Evolutionary conservation across 2,329 filamentous ascomycete genomes (phyloP).

Genomic region (Pyrenophora tritici-repentis): DNA sequence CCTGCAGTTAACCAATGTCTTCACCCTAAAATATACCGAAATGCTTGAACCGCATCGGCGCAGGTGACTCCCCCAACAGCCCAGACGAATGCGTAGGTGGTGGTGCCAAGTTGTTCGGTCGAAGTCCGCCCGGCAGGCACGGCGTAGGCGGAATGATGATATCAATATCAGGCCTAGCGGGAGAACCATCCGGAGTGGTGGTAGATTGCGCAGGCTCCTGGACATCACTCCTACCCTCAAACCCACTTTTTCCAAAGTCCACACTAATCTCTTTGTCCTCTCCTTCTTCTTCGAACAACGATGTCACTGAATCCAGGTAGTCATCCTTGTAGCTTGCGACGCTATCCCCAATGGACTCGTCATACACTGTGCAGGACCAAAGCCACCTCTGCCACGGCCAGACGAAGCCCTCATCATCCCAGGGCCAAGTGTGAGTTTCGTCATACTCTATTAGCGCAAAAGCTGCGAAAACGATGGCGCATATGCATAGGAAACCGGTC

Average conservation of each 20-base stretch:
- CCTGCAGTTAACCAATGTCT: too few species aligned
- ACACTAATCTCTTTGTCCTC: not conserved
- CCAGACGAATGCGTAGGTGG: slow-evolving; percentile 3
- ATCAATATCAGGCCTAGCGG: not conserved
- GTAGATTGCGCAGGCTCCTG: not conserved
- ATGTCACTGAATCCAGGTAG: not conserved
- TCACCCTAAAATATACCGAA: not conserved
- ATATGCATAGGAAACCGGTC: not conserved
- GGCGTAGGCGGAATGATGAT: slow-evolving; percentile 7
- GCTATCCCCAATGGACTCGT: not conserved
- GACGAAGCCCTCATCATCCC: slow-evolving; percentile 10
- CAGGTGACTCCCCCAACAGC: slow-evolving; percentile 10
- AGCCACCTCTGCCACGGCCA: slow-evolving; percentile 13
- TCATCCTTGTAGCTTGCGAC: not conserved
- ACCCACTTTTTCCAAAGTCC: not conserved
- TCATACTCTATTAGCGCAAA: slow-evolving; percentile 6
- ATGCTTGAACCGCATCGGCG: not conserved
- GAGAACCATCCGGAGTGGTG: not conserved
- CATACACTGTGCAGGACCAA: slow-evolving; percentile 4
- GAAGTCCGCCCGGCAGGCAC: slow-evolving; percentile 1
- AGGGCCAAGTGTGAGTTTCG: slow-evolving; percentile 9
- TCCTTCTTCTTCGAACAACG: not conserved
- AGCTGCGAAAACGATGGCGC: not conserved
- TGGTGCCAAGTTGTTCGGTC: not conserved
- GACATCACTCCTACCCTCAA: not conserved